Evolutionary conservation across 371 early-diverging fungal genomes (phyloP).

Genomic region (Dipsacomyces acuminosporus): DNA sequence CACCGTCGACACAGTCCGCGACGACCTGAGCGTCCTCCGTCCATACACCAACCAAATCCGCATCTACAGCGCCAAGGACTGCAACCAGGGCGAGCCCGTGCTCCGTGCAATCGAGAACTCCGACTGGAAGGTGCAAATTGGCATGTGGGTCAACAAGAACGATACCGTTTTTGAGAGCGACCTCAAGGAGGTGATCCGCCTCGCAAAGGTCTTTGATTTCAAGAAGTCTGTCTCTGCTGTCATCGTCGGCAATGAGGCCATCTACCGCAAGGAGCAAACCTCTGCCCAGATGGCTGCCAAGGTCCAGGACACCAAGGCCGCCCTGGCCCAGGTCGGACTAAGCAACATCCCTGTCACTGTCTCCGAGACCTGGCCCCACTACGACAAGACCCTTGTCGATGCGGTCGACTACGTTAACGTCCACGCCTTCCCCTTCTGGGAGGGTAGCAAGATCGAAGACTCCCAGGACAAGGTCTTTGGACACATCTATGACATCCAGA

Average conservation of each 20-base stretch:
- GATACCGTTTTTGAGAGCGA: constrained; percentile 52
- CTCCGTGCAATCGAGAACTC: constrained; percentile 55
- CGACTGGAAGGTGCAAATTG: constrained; percentile 55
- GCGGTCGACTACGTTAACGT: constrained; percentile 58
- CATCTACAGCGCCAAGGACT: constrained; percentile 53
- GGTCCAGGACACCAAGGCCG: constrained; percentile 46
- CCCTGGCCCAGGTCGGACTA: constrained; percentile 45
- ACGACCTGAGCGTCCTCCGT: constrained; percentile 50
- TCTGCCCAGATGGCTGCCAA: constrained; percentile 42
- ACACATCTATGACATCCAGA: constrained; percentile 49
- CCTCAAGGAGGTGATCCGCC: constrained; percentile 47
- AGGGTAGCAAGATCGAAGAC: constrained; percentile 52
- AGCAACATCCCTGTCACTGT: constrained; percentile 50
- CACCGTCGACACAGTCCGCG: constrained; percentile 48
- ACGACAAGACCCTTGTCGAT: constrained; percentile 49
- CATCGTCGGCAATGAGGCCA: constrained; percentile 60
- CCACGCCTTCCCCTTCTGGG: constrained; percentile 68
- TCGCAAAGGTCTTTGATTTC: constrained; percentile 43
- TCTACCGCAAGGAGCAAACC: constrained; percentile 54
- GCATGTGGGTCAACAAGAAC: constrained; percentile 57
- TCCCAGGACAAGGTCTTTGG: constrained; percentile 50
- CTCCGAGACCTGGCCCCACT: constrained; percentile 56
- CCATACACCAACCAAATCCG: constrained; percentile 55
- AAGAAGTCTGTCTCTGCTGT: constrained; percentile 51
- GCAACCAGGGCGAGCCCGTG: constrained; percentile 57